These are phyloP conservation scores for Penicillium sp. DNA, from an alignment of 2,329 filamentous ascomycete genomes.

Conservation along the genomic window DNA sequence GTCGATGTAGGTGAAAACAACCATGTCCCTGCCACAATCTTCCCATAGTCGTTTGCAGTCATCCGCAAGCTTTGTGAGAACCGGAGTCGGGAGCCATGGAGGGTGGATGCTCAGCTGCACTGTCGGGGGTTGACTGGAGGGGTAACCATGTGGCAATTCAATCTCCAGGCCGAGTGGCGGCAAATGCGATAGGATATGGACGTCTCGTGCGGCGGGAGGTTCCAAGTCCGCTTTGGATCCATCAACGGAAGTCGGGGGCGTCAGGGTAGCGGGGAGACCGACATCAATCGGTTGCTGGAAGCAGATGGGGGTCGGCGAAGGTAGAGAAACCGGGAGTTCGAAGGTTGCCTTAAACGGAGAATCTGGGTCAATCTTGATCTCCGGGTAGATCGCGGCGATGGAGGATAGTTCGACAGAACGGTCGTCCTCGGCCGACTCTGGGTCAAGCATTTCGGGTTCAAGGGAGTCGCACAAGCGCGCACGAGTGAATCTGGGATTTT, in stretches of 20 bases:
- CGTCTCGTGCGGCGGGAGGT: slow-evolving; percentile 27
- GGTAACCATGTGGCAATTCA: slow-evolving; percentile 52
- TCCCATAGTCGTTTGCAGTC: slow-evolving; percentile 53
- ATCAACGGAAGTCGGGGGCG: slow-evolving; percentile 41
- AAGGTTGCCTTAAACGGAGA: slow-evolving; percentile 48
- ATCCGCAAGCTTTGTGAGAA: slow-evolving; percentile 42
- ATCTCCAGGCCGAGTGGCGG: slow-evolving; percentile 52
- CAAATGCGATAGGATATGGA: slow-evolving; percentile 49
- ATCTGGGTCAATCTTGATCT: slow-evolving; percentile 48
- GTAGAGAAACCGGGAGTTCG: slow-evolving; percentile 52
- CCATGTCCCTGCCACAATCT: slow-evolving; percentile 52
- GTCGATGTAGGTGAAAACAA: slow-evolving; percentile 57
- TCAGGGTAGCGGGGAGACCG: slow-evolving; percentile 32
- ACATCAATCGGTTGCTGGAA: slow-evolving; percentile 37
- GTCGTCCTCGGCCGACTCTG: slow-evolving; percentile 46
- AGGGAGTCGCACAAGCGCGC: slow-evolving; percentile 3
- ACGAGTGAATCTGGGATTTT: slow-evolving; percentile 3
- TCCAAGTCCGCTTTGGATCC: slow-evolving; percentile 25
- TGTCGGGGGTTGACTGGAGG: slow-evolving; percentile 47
- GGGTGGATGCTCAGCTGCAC: slow-evolving; percentile 47
- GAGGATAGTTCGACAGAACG: slow-evolving; percentile 55
- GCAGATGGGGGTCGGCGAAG: slow-evolving; percentile 46
- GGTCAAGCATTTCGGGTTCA: slow-evolving; percentile 28
- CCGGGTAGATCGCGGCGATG: slow-evolving; percentile 58
- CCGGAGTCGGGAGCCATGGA: slow-evolving; percentile 48